Percentiles rank a stretch among this genome's conserved stretches.
phyloP scores from a whole-genome alignment of 192 early-diverging fungal species.

The Ambispora gerdemannii region DNA sequence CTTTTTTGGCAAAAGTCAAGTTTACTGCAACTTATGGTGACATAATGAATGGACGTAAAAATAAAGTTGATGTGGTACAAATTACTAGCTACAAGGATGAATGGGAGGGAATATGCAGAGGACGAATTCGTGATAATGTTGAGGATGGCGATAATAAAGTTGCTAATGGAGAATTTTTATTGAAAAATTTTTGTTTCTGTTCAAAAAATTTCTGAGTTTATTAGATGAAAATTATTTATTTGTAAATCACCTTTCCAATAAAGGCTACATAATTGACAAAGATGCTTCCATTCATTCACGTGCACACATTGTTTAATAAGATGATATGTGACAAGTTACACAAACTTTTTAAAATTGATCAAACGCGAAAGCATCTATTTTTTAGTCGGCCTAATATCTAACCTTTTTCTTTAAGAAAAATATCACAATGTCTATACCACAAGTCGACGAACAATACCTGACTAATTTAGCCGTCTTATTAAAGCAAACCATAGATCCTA shows the following conservation, averaged over 20 bases:
- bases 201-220: not conserved
- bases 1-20: conserved; percentile 6
- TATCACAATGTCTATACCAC: conserved; percentile 9
- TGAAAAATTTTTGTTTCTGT: conserved; percentile 41
- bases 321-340: too few species aligned
- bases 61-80: not conserved
- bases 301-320: too few species aligned
- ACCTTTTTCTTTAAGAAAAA: too few species aligned
- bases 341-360: too few species aligned
- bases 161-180: conserved; percentile 28
- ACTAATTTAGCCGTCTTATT: conserved; percentile 50
- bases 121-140: conserved; percentile 23
- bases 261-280: too few species aligned
- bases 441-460: conserved; percentile 48
- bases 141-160: conserved; percentile 28
- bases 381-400: too few species aligned
- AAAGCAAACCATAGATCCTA: conserved; percentile 59
- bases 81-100: not conserved
- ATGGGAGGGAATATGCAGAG: conserved; percentile 28
- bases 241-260: too few species aligned
- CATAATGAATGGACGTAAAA: not conserved
- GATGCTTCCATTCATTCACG: too few species aligned
- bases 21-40: conserved; percentile 27
- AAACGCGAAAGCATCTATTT: too few species aligned
- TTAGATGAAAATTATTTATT: too few species aligned